Base-by-base conservation (phyloP, 306 rosid species). In the Dryas octopetala region DNA sequence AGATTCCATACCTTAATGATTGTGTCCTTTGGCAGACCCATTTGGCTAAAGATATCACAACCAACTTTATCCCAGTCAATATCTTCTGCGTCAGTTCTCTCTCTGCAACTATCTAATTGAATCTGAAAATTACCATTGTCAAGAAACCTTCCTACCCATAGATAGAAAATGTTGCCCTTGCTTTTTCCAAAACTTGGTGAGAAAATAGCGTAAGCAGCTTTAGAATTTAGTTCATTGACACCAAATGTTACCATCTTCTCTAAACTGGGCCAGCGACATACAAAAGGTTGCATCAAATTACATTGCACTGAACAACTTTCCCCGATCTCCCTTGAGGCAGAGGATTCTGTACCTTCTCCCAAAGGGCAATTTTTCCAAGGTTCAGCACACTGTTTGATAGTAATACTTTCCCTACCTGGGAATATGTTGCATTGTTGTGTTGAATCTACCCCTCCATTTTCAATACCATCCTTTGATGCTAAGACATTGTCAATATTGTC, bases 141-240 rank as follows among this genome's bases (percentile, higher is more conserved):
- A 85, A 87, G 83, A 82, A 87, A 87, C 73, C 80, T 86, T 80
- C 98, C 98, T 75, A 91, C 71, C 98, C 98, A 95, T 76, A 95
- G 69, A 83, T 91, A 91, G 68, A 95, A 75, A 68, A 87, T 57
- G 45, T 71, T 79, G 72, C 71, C 86, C 67, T 86, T 86, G 51
- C 75, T 73, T 61, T 68, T 84, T 54, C 70, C 81, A 45, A 74
- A 19, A 57, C 74, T 83, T 66, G 93, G 91, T 67, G 88, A 86
- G 86, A 88, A 85, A 82, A 95, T 64, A 64, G 85, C 95, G 59
- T 88, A 88, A 65, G 88, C 93, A 77, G 88, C 89, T 80, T 86
- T 75, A 63, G 98, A 90, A 84, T 88, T 89, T 82, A 95, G 86
- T 78, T 85, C 83, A 66, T 75, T 84, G 55, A 82, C 64, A 77